phyloP scores from a whole-genome alignment of 148 eudicot species.

The Persicaria tinctoria region DNA sequence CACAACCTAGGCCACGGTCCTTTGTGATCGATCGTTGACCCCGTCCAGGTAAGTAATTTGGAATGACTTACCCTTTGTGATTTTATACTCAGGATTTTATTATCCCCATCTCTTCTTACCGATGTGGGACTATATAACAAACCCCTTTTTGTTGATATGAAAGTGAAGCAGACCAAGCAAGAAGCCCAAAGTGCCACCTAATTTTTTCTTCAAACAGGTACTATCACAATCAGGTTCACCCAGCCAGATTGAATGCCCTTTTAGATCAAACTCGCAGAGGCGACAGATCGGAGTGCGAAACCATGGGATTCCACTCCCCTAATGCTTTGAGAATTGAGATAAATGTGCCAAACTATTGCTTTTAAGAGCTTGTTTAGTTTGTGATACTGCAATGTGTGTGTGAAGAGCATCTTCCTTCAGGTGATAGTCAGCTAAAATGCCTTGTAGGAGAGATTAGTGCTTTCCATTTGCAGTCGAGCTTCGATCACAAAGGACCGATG shows the following conservation, averaged over 20 bases:
- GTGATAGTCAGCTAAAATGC: no score
- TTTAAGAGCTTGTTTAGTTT: background rate
- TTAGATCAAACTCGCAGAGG: background rate
- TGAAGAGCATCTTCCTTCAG: no score
- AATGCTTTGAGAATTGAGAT: background rate
- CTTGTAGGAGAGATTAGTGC: background rate
- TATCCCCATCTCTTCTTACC: background rate
- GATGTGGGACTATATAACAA: background rate
- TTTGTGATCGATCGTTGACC: background rate
- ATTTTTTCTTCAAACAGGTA: background rate
- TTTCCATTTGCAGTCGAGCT: background rate
- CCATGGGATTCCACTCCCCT: no score
- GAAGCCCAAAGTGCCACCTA: background rate
- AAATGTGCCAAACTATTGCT: background rate
- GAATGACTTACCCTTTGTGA: background rate
- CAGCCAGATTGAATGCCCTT: background rate
- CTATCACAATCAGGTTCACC: background rate
- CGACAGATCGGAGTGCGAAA: no score
- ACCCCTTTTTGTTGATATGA: background rate
- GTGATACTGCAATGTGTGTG: background rate
- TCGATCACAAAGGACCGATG: no score
- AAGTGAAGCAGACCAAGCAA: background rate
- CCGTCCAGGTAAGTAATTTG: conserved; percentile 11
- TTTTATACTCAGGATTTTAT: background rate
- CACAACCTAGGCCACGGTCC: conserved; percentile 6